Conservation (phyloP, 768 basidiomycete genomes). For the Hypholoma sublateritium region DNA sequence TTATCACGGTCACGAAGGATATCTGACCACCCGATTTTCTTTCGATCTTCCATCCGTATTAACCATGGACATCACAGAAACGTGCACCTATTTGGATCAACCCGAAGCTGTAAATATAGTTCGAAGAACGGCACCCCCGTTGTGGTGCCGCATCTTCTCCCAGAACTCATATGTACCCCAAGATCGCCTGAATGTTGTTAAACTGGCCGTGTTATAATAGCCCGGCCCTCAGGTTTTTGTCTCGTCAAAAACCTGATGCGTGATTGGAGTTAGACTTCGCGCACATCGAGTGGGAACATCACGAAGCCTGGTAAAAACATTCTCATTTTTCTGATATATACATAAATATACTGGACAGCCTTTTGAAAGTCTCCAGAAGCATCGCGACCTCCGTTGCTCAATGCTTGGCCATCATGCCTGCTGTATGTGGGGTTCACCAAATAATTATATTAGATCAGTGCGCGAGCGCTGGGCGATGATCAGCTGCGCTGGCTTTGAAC, state of each 20-base stretch:
- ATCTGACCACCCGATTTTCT: neutral
- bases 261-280: no score
- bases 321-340: no score
- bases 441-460: no score
- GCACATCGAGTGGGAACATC: no score
- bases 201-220: neutral
- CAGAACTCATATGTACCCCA: neutral
- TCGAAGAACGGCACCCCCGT: neutral
- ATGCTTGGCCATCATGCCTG: no score
- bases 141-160: neutral
- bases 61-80: constrained; percentile 24
- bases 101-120: constrained; percentile 49
- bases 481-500: no score
- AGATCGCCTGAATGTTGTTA: neutral
- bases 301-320: no score
- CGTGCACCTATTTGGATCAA: constrained; percentile 54
- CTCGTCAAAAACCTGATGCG: neutral
- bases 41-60: neutral
- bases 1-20: neutral
- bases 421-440: no score
- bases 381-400: no score
- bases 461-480: no score
- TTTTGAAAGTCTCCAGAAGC: no score
- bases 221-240: neutral
- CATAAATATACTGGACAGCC: no score